Percentiles rank a stretch among this genome's conserved stretches.
Evolutionary conservation across 495 filamentous ascomycete genomes (phyloP).

Genomic region (Trichoderma asperelloides): DNA sequence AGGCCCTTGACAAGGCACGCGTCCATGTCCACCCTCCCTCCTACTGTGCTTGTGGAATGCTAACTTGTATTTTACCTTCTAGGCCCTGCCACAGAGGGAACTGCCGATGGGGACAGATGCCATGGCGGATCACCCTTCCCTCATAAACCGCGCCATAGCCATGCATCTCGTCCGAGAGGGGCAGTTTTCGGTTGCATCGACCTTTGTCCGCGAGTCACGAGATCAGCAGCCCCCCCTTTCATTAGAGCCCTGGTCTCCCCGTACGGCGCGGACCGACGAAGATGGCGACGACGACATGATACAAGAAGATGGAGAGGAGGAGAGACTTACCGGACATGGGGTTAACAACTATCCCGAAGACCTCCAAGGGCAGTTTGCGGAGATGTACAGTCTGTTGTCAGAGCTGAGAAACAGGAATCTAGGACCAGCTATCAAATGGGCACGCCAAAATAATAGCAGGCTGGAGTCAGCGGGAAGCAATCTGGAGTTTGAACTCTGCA

Average conservation of each 20-base stretch:
- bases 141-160: slow-evolving; percentile 86
- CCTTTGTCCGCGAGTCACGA: slow-evolving; percentile 61
- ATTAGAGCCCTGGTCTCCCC: slow-evolving; percentile 8
- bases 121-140: slow-evolving; percentile 60
- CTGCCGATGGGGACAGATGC: slow-evolving; percentile 76
- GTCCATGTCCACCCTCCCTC: not conserved
- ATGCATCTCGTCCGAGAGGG: slow-evolving; percentile 96
- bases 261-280: not conserved
- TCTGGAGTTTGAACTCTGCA: slow-evolving; percentile 87
- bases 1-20: slow-evolving; percentile 69
- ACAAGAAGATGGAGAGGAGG: slow-evolving; percentile 11
- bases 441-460: slow-evolving; percentile 53
- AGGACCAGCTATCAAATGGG: slow-evolving; percentile 78
- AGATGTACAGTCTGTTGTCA: slow-evolving; percentile 85
- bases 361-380: slow-evolving; percentile 70
- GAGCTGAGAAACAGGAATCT: slow-evolving; percentile 67
- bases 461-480: slow-evolving; percentile 82
- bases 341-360: slow-evolving; percentile 37
- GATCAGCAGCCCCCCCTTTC: slow-evolving; percentile 14
- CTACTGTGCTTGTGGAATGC: not conserved
- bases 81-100: slow-evolving; percentile 71
- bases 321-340: not conserved
- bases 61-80: not conserved
- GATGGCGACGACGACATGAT: slow-evolving; percentile 13
- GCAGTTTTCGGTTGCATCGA: slow-evolving; percentile 76